Percentiles rank a stretch among this genome's conserved stretches.
These are phyloP conservation scores for Lentinus tigrinus DNA, from an alignment of 768 basidiomycete genomes.

Conservation along the genomic window DNA sequence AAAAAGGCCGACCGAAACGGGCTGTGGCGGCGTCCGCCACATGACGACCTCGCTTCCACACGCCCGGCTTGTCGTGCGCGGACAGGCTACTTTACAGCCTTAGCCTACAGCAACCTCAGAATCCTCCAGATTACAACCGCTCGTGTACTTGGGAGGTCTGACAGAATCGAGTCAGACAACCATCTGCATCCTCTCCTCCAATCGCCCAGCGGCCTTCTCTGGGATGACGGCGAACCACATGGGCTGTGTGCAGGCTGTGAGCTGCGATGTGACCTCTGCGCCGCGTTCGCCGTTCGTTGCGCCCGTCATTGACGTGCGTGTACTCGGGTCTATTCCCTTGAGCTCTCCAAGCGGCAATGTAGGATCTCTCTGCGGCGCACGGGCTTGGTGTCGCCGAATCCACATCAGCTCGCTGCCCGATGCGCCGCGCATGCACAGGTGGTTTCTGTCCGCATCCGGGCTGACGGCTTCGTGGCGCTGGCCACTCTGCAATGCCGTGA, in stretches of 20 bases:
- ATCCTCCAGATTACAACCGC: not conserved
- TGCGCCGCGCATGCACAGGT: not conserved
- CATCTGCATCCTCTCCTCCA: not conserved
- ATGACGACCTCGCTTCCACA: slow-evolving; percentile 4
- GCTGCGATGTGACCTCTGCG: slow-evolving; percentile 3
- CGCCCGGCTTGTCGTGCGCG: not conserved
- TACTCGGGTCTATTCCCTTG: too few species aligned
- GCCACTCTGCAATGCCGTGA: not conserved
- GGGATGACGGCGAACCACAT: not conserved
- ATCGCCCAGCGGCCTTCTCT: not conserved
- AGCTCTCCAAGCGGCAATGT: not conserved
- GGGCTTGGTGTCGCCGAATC: not conserved
- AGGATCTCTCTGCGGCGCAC: not conserved
- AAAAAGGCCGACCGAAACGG: slow-evolving; percentile 5
- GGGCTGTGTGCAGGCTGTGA: slow-evolving; percentile 6
- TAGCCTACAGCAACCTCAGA: not conserved
- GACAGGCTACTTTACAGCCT: not conserved
- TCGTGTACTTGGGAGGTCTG: not conserved
- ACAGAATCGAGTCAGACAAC: not conserved
- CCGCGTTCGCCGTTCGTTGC: not conserved
- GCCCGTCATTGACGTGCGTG: slow-evolving; percentile 2
- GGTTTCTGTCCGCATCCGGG: not conserved
- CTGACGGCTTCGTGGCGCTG: slow-evolving; percentile 10
- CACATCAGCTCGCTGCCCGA: not conserved
- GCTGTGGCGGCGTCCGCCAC: slow-evolving; percentile 13